Conservation (phyloP, 2,329 filamentous ascomycete species). For the Aplosporella prunicola region DNA sequence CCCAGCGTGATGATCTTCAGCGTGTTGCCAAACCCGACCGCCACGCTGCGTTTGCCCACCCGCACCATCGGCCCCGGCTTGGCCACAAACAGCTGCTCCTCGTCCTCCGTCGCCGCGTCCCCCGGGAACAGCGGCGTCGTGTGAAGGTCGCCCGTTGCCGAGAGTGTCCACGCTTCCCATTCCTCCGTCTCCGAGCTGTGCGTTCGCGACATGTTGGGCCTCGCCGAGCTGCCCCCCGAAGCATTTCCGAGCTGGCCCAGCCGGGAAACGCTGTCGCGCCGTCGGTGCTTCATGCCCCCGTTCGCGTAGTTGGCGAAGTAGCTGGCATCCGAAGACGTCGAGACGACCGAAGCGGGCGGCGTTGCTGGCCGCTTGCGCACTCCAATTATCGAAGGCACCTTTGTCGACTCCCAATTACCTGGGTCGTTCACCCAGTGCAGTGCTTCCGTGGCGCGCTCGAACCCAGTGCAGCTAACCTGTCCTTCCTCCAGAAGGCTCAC, state of each 20-base stretch:
- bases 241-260: conserved; percentile 3
- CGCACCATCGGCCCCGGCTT: conserved; percentile 55
- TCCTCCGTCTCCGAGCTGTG: conserved; percentile 21
- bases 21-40: conserved; percentile 61
- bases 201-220: neutral
- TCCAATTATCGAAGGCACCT: conserved; percentile 53
- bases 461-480: conserved; percentile 23
- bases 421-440: conserved; percentile 50
- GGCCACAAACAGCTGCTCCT: conserved; percentile 54
- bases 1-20: conserved; percentile 63
- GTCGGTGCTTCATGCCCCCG: conserved; percentile 7
- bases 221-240: neutral
- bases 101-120: conserved; percentile 19
- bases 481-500: conserved; percentile 18
- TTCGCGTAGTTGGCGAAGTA: conserved; percentile 6
- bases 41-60: conserved; percentile 56
- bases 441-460: conserved; percentile 38
- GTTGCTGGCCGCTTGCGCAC: conserved; percentile 41
- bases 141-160: conserved; percentile 37
- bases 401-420: conserved; percentile 55
- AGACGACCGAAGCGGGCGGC: conserved; percentile 19
- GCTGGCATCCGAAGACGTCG: conserved; percentile 6
- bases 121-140: conserved; percentile 25
- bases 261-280: neutral
- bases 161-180: conserved; percentile 49